Conservation (phyloP, 352 stramenopile species). For the Ophiocytium majus region DNA sequence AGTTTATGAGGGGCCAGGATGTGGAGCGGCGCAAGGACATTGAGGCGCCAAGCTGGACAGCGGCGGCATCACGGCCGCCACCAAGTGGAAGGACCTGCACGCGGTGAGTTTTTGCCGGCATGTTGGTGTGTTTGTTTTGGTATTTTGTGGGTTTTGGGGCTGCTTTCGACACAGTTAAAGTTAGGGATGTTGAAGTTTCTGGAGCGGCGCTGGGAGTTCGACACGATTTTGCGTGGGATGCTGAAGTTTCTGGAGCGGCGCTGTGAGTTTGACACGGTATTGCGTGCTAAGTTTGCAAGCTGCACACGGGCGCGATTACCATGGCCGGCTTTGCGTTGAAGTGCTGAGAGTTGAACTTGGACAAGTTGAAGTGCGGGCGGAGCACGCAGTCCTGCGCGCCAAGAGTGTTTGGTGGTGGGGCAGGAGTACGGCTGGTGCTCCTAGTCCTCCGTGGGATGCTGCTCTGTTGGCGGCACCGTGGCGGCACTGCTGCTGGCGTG, state of each 20-base stretch:
- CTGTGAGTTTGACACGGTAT: slow-evolving; percentile 41
- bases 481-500: too few species aligned
- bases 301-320: too few species aligned
- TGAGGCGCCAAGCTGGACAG: slow-evolving; percentile 46
- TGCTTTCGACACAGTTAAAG: too few species aligned
- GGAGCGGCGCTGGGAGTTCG: slow-evolving; percentile 34
- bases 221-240: slow-evolving; percentile 24
- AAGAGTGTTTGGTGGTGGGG: too few species aligned
- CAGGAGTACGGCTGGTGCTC: too few species aligned
- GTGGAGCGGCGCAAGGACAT: slow-evolving; percentile 34
- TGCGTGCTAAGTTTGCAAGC: too few species aligned
- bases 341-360: too few species aligned
- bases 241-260: slow-evolving; percentile 7
- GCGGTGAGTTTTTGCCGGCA: not conserved
- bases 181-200: not conserved
- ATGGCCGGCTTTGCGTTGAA: too few species aligned
- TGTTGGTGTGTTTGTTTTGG: not conserved
- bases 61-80: slow-evolving; percentile 49
- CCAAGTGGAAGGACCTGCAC: slow-evolving; percentile 51
- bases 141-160: not conserved
- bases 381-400: too few species aligned
- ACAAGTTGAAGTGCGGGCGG: too few species aligned
- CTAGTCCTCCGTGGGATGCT: too few species aligned
- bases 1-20: not conserved
- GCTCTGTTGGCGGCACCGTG: too few species aligned